A percentile compares a stretch with the other conserved stretches of the same genome.
Evolutionary conservation across 768 basidiomycete genomes (phyloP).

Genomic region (Glaciozyma antarctica): DNA sequence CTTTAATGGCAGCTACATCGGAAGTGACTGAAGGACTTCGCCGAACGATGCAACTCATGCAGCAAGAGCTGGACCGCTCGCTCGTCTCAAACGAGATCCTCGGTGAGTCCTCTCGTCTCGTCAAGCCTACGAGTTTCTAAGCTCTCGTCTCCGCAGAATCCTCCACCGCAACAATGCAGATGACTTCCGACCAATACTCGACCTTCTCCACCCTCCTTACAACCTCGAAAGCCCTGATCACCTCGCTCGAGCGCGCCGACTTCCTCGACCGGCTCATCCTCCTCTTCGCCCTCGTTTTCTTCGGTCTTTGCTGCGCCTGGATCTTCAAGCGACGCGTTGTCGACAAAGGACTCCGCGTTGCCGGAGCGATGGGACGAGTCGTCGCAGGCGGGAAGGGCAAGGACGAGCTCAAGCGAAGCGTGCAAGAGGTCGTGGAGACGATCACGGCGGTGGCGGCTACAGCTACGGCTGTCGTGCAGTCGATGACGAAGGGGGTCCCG

Average conservation of each 20-base stretch:
- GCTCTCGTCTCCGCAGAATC: conserved; percentile 47
- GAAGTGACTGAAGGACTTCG: conserved; percentile 81
- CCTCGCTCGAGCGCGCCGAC: conserved; percentile 78
- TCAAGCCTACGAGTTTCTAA: neutral
- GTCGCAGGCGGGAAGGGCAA: conserved; percentile 3
- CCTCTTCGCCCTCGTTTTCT: conserved; percentile 67
- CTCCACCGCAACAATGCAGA: conserved; percentile 65
- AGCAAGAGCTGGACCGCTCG: conserved; percentile 80
- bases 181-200: conserved; percentile 69
- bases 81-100: conserved; percentile 78
- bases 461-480: neutral
- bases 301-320: conserved; percentile 70
- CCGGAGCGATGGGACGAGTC: neutral
- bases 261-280: conserved; percentile 85
- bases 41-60: conserved; percentile 76
- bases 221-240: conserved; percentile 75
- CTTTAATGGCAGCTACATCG: conserved; percentile 75
- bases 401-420: neutral
- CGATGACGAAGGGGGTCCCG: neutral
- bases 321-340: conserved; percentile 80
- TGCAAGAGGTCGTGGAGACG: neutral
- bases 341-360: conserved; percentile 65
- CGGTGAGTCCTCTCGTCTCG: conserved; percentile 44
- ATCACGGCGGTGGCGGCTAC: neutral
- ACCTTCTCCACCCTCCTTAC: conserved; percentile 59